Evolutionary conservation across 768 basidiomycete genomes (phyloP).

Genomic region (Tricholoma furcatifolium): DNA sequence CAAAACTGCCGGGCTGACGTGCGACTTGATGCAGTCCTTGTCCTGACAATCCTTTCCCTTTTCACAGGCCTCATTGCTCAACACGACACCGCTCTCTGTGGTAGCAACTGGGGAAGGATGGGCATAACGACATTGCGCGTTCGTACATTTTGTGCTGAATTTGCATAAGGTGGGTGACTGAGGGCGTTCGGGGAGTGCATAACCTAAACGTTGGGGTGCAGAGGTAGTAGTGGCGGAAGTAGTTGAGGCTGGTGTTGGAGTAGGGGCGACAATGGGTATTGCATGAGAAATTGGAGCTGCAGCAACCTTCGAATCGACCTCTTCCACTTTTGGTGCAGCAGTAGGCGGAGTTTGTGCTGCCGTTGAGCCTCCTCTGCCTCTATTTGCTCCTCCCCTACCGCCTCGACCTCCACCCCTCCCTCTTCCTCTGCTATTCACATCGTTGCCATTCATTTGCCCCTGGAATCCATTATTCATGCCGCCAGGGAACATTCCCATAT

Average conservation of each 20-base stretch:
- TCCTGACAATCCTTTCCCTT: constrained; percentile 88
- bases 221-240: constrained; percentile 21
- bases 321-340: constrained; percentile 21
- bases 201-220: constrained; percentile 41
- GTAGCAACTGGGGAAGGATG: constrained; percentile 98
- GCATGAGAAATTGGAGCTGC: constrained; percentile 21
- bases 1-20: constrained; percentile 84
- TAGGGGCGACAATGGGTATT: constrained; percentile 28
- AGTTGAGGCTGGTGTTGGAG: constrained; percentile 20
- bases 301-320: constrained; percentile 10
- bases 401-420: constrained; percentile 42
- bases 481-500: constrained; percentile 50
- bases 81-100: constrained; percentile 88
- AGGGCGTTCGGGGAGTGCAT: constrained; percentile 71
- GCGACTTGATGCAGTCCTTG: constrained; percentile 89
- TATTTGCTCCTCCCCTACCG: constrained; percentile 45
- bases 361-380: constrained; percentile 45
- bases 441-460: constrained; percentile 28
- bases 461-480: constrained; percentile 38
- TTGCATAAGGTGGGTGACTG: constrained; percentile 93
- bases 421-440: constrained; percentile 32
- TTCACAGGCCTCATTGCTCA: constrained; percentile 93
- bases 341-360: constrained; percentile 18
- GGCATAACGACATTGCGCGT: constrained; percentile 84
- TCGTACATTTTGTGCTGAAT: constrained; percentile 88